phyloP scores from a whole-genome alignment of 345 rosid species.

The thale cress (Arabidopsis thaliana) region DNA sequence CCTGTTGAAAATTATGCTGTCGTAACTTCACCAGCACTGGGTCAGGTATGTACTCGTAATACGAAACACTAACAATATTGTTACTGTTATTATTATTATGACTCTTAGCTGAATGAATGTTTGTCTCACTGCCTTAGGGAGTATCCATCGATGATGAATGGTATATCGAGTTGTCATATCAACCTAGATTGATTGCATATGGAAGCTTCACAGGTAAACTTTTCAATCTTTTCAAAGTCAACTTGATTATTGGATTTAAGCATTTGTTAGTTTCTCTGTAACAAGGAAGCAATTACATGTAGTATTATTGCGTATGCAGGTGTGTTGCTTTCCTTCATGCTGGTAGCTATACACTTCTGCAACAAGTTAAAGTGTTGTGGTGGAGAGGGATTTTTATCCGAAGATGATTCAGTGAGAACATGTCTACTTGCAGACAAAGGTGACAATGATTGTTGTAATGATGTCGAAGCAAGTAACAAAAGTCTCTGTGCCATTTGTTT shows the following conservation, averaged over 20 bases:
- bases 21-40: constrained; percentile 61
- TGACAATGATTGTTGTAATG: constrained; percentile 77
- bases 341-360: constrained; percentile 53
- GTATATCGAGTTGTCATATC: constrained; percentile 66
- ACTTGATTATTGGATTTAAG: not conserved
- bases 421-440: constrained; percentile 66
- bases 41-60: constrained; percentile 48
- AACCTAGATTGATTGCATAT: constrained; percentile 76
- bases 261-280: not conserved
- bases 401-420: constrained; percentile 42
- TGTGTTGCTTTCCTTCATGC: constrained; percentile 57
- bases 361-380: constrained; percentile 49
- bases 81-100: not conserved
- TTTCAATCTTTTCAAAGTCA: constrained; percentile 12
- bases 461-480: constrained; percentile 56
- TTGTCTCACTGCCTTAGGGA: constrained; percentile 47
- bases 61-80: not conserved
- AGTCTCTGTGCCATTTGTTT: constrained; percentile 88
- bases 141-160: constrained; percentile 52
- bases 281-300: not conserved
- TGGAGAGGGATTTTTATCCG: constrained; percentile 32
- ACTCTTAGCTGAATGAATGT: constrained; percentile 4
- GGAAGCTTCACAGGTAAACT: constrained; percentile 59
- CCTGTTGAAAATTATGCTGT: constrained; percentile 58
- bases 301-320: constrained; percentile 44